phyloP scores from a whole-genome alignment of 106 monocot genomes.

The Platanthera zijinensis region DNA sequence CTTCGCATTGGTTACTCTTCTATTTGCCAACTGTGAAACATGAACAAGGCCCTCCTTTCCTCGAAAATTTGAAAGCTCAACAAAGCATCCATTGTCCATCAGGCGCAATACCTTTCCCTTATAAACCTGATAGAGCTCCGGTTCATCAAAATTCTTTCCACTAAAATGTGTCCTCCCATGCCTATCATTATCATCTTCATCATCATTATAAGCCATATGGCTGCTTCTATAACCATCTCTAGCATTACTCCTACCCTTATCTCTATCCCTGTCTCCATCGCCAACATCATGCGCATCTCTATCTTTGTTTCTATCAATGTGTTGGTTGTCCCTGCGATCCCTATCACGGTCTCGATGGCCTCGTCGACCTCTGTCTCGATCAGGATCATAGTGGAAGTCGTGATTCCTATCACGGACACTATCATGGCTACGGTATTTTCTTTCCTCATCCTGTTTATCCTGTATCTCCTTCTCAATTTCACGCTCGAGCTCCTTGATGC shows the following conservation, averaged over 20 bases:
- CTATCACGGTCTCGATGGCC: conserved; percentile 10
- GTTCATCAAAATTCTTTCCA: conserved; percentile 29
- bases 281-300: too few relatives aligned
- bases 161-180: background rate
- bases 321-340: conserved; percentile 14
- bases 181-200: conserved; percentile 11
- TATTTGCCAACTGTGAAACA: conserved; percentile 64
- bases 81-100: conserved; percentile 90
- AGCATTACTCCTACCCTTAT: conserved; percentile 9
- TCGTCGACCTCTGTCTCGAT: conserved; percentile 14
- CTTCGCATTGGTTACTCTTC: conserved; percentile 57
- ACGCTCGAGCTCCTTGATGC: conserved; percentile 36
- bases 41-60: conserved; percentile 84
- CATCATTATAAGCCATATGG: conserved; percentile 14
- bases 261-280: too few relatives aligned
- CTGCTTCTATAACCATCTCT: conserved; percentile 20
- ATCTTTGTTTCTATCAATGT: background rate
- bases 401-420: background rate
- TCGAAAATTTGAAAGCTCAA: conserved; percentile 50
- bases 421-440: conserved; percentile 12
- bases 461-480: conserved; percentile 69
- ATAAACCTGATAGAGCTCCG: conserved; percentile 66
- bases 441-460: conserved; percentile 9
- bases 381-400: conserved; percentile 5
- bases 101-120: conserved; percentile 68